phyloP scores from a whole-genome alignment of 2,329 filamentous ascomycete species.

The Cladophialophora chaetospira region DNA sequence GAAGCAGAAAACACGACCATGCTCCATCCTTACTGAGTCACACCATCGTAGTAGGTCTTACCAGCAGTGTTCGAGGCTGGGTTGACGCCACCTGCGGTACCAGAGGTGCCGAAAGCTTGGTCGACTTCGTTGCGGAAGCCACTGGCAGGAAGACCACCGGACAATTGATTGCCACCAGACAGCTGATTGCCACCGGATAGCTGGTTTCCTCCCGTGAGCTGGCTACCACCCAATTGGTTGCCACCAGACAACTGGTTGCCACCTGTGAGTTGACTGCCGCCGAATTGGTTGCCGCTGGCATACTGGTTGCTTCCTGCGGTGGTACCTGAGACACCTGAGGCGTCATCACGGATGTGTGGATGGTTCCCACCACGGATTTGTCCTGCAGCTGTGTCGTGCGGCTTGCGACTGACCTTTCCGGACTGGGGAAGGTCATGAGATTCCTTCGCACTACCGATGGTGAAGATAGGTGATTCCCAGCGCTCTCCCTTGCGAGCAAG shows the following conservation, averaged over 20 bases:
- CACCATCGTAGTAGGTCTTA: slow-evolving; percentile 29
- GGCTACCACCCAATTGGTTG: too few species aligned
- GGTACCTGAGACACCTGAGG: not conserved
- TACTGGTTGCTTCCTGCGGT: not conserved
- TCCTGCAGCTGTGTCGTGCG: slow-evolving; percentile 50
- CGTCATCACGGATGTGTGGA: slow-evolving; percentile 19
- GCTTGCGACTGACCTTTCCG: slow-evolving; percentile 59
- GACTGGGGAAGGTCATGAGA: slow-evolving; percentile 69
- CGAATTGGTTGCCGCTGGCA: not conserved
- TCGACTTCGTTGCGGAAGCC: slow-evolving; percentile 50
- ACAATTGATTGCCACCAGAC: too few species aligned
- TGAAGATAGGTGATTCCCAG: slow-evolving; percentile 95
- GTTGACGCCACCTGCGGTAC: slow-evolving; percentile 17
- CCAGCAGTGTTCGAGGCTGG: slow-evolving; percentile 22
- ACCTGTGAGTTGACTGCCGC: too few species aligned
- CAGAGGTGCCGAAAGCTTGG: slow-evolving; percentile 39
- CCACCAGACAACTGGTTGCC: too few species aligned
- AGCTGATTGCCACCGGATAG: too few species aligned
- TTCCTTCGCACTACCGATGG: slow-evolving; percentile 74
- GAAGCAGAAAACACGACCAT: not conserved
- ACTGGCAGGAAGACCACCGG: not conserved
- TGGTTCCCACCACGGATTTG: slow-evolving; percentile 37
- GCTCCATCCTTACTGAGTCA: slow-evolving; percentile 15
- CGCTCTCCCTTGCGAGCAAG: slow-evolving; percentile 83
- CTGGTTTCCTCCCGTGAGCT: too few species aligned